These are phyloP conservation scores for Passalora sequoiae DNA, from an alignment of 2,329 filamentous ascomycete genomes.

Conservation along the genomic window DNA sequence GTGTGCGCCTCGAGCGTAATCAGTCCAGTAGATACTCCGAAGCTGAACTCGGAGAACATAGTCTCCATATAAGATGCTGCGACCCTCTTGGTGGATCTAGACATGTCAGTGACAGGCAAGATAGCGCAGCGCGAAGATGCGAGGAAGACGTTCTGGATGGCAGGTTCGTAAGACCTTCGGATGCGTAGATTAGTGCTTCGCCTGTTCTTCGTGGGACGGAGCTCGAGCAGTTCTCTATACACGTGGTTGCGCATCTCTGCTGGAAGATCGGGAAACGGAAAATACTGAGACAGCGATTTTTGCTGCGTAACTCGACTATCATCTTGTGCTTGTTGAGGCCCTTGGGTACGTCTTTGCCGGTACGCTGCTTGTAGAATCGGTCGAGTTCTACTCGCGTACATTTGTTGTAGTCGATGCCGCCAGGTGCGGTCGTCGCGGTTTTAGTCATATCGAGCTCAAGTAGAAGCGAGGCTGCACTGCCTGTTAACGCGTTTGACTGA, in stretches of 20 bases:
- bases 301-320: neutral
- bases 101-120: neutral
- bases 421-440: neutral
- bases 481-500: neutral
- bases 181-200: neutral
- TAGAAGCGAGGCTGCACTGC: neutral
- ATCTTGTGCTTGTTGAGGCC: neutral
- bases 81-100: neutral
- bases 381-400: neutral
- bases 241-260: conserved; percentile 2
- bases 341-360: neutral
- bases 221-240: neutral
- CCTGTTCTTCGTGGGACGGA: neutral
- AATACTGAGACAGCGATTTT: neutral
- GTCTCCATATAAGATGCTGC: conserved; percentile 2
- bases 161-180: neutral
- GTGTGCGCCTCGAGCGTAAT: too few relatives aligned
- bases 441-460: neutral
- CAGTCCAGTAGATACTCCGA: too few relatives aligned
- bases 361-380: neutral
- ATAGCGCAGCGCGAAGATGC: neutral
- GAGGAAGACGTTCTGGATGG: neutral
- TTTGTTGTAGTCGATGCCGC: conserved; percentile 1
- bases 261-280: conserved; percentile 4
- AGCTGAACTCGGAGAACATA: neutral